Base-by-base conservation (phyloP, 129 eudicot species). In the Chrysanthemum seticuspe region DNA sequence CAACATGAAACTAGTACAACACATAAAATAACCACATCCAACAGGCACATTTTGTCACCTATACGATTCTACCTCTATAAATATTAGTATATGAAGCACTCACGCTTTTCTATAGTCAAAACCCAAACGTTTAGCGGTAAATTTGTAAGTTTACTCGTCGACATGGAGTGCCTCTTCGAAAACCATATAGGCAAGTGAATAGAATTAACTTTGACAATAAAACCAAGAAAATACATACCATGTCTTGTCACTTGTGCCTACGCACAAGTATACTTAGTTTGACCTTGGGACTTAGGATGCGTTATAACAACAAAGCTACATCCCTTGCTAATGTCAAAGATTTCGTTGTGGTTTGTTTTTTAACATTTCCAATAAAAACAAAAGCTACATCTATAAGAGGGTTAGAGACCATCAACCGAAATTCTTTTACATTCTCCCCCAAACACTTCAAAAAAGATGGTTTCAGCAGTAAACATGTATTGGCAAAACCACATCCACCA, bases 161-260 rank as follows among this genome's bases (percentile, higher is more conserved):
- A 36, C 40, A 58, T 58, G 59, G 1, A 70, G 19, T 36, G 15
- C 18, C 68, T 67, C 68, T 76, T 49, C 52, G 16, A 48, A 76
- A 49, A 62, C 65, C 34, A 14, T 27, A 53, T 13, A 14, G 54
- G 27, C 58, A 76, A 58, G 34, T 13, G 64, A 55, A 29, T 29
- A 31, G 7, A 61, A 59, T n/a, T 13, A 45, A 13, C 36, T 31
- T 76, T 59, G 6, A 27, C 68, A 1, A 61, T 49, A 50, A 12
- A 68, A 68, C 81, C 48, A 52, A 77, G 81, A 77, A 59, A 59
- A 70, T 34, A 55, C 55, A 65, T 13, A 36, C 77, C 18, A 71
- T 44, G n/a, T 48, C 61, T 55, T 64, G 47, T 40, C 47, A 40
- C 47, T 40, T 40, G 58, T 53, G 55, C 48, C 29, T 71, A 23